These are phyloP conservation scores for Styphnolobium japonicum DNA, from an alignment of 306 rosid genomes.

Conservation along the genomic window DNA sequence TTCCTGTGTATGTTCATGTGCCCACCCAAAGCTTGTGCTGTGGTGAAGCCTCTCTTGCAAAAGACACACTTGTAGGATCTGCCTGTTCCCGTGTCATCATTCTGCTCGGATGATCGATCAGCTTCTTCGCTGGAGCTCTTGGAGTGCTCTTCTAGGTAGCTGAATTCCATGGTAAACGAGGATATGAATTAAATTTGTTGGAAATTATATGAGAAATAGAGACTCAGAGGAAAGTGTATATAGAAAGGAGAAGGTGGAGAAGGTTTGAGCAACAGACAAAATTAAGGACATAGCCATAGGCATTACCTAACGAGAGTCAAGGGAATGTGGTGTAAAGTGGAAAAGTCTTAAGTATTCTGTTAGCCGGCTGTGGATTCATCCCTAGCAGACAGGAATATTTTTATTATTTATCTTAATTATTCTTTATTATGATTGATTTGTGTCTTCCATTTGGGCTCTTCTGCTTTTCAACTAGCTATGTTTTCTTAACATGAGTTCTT, in stretches of 20 bases:
- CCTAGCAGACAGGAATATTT: conserved; percentile 10
- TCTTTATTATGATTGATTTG: conserved; percentile 15
- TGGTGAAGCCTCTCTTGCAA: conserved; percentile 83
- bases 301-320: conserved; percentile 28
- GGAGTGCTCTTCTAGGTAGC: conserved; percentile 31
- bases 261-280: conserved; percentile 40
- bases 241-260: conserved; percentile 24
- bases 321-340: conserved; percentile 10
- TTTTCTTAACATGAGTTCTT: neutral
- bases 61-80: conserved; percentile 72
- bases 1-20: conserved; percentile 84
- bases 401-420: neutral
- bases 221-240: neutral
- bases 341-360: conserved; percentile 33
- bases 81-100: conserved; percentile 33
- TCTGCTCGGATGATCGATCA: conserved; percentile 32
- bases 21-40: conserved; percentile 83
- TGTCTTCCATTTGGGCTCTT: conserved; percentile 25
- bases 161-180: conserved; percentile 38
- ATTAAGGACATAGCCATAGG: conserved; percentile 44
- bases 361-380: conserved; percentile 49
- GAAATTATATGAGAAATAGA: neutral
- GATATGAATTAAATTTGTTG: too few species aligned
- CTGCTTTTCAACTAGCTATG: conserved; percentile 2
- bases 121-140: conserved; percentile 53